Evolutionary conservation across 805 yeast species (phyloP).

Genomic region (Metschnikowia chrysomelidarum): DNA sequence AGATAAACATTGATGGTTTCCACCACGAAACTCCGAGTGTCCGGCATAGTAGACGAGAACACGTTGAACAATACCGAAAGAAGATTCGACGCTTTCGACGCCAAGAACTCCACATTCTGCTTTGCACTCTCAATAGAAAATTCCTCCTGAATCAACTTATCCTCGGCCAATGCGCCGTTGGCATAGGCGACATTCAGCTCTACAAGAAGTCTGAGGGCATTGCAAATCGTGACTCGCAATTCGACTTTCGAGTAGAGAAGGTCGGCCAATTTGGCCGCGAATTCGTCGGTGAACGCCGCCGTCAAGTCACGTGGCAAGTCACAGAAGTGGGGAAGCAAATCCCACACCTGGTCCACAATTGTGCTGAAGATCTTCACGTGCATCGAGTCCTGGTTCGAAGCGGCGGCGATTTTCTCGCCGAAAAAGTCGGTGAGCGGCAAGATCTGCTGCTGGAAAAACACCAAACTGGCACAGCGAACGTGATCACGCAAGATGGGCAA

Average conservation of each 20-base stretch:
- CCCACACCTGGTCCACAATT: constrained; percentile 89
- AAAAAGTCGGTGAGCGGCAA: constrained; percentile 64
- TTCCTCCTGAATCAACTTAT: constrained; percentile 55
- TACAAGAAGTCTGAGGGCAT: constrained; percentile 72
- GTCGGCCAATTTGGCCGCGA: constrained; percentile 76
- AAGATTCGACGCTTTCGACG: constrained; percentile 67
- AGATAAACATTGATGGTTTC: constrained; percentile 85
- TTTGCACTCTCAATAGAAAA: constrained; percentile 58
- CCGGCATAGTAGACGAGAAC: constrained; percentile 83
- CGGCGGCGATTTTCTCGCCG: constrained; percentile 42
- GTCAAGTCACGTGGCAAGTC: constrained; percentile 78
- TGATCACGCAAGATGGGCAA: constrained; percentile 88
- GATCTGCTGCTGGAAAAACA: constrained; percentile 59
- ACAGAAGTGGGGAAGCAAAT: constrained; percentile 83
- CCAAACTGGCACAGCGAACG: constrained; percentile 66
- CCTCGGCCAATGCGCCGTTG: constrained; percentile 56
- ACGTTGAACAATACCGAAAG: constrained; percentile 89
- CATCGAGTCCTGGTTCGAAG: constrained; percentile 54
- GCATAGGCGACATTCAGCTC: constrained; percentile 69
- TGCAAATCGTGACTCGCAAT: constrained; percentile 79
- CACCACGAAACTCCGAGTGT: constrained; percentile 76
- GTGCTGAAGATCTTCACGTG: constrained; percentile 80
- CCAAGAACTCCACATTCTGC: constrained; percentile 58
- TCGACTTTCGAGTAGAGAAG: constrained; percentile 71
- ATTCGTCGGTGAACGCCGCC: constrained; percentile 63